Base-by-base conservation (phyloP, 129 eudicot genomes). In the Deinandra increscens region DNA sequence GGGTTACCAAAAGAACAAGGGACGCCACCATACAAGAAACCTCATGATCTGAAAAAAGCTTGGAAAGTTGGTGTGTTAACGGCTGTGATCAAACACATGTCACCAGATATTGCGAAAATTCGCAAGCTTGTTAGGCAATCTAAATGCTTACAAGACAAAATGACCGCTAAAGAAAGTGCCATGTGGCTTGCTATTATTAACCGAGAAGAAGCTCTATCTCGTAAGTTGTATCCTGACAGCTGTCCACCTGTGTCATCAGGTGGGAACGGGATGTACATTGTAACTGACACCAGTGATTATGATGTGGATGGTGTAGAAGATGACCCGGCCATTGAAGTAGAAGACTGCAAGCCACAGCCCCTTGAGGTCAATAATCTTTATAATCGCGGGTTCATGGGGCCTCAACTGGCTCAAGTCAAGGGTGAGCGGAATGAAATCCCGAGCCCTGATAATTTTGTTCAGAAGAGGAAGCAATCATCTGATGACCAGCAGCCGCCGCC, bases 81-180 rank as follows among this genome's bases (percentile, higher is more conserved):
- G 7, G 87, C 95, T 12, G 95, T 87, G 49, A 87, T 87, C 69
- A 87, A 84, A 38, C 95, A 87, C 49, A 87, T 87, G 85, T 84
- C 85, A 1, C 95, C 95, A 0, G 84, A 87, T 62, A 84, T 87
- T 9, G 84, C 83, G 13, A 87, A 87, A 75, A 84, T 87, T 23
- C 83, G 87, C 38, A 87, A 87, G 70, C 89, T 87, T 68, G 95
- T 87, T 8, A 58, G 90, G 18, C 95, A 87, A 54, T 87, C 95
- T 4, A 87, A 87, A 59, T 87, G 95, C 69, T 78, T 87, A 63
- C 95, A 87, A 63, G 95, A 87, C 75, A 87, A 87, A 79, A 86
- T 86, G 91, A 86, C 91, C 0, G 87, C 87, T n/a, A 86, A 86
- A 77, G 91, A 86, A 69, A 86, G 95, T 60, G 87, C 85, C 20